Conservation (phyloP, 2,329 filamentous ascomycete genomes). For the Phaeosphaeria sp. region DNA sequence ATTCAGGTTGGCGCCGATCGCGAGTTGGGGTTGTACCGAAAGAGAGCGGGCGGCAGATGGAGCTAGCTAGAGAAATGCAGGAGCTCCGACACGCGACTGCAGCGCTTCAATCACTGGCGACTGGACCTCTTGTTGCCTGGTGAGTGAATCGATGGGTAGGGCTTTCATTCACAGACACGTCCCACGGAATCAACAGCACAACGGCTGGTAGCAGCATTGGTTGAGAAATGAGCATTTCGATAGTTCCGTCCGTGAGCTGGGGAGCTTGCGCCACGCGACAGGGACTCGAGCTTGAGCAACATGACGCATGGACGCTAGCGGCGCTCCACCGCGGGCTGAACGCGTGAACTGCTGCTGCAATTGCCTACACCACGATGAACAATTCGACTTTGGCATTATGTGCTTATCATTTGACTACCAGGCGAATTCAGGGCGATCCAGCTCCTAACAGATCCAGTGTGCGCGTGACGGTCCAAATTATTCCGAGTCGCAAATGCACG, state of each 20-base stretch:
- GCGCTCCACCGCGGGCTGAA: neutral
- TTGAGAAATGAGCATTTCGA: conserved; percentile 21
- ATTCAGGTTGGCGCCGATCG: conserved; percentile 31
- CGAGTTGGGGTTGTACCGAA: conserved; percentile 23
- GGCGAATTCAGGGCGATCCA: neutral
- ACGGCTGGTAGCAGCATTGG: conserved; percentile 1
- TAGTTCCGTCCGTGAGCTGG: conserved; percentile 3
- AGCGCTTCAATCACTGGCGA: neutral
- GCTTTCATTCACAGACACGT: neutral
- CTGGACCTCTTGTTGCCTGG: too few species aligned
- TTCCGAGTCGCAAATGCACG: neutral
- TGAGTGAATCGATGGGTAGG: neutral
- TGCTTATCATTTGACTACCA: neutral
- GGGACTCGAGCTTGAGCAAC: conserved; percentile 1
- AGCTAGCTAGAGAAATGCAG: conserved; percentile 11
- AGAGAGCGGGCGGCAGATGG: conserved; percentile 21
- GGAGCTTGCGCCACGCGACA: conserved; percentile 18
- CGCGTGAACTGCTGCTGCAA: neutral
- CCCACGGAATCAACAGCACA: neutral
- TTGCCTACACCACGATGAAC: too few species aligned
- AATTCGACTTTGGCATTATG: neutral
- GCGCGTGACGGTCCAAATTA: neutral
- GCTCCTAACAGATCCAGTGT: neutral
- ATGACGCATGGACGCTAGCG: conserved; percentile 5
- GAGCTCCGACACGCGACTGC: conserved; percentile 12